Evolutionary conservation across 345 rosid species (phyloP), one percentile per base, ranked within the genome.

Genomic region (Draba incana): DNA sequence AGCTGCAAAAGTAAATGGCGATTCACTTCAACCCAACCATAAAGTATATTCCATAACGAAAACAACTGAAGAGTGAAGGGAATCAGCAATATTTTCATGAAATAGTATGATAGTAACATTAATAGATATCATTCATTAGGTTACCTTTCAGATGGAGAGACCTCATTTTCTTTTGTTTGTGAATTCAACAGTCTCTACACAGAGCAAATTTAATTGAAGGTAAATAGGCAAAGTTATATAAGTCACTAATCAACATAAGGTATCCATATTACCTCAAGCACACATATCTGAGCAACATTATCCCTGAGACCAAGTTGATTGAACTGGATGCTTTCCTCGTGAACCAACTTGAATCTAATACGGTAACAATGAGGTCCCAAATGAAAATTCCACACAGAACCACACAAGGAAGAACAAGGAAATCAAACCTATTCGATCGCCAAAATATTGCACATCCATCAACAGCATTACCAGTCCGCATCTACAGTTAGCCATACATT

Each of bases 401-500:
- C 13, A 68, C 30, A 20, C 10, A 52, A 57, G 56, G 61, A 72
- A 73, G 42, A 37, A 39, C 14, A 68, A 68, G 46, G 51, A 14
- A 68, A 57, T 6, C 61, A 37, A 62, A 88, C 99, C 92, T 88
- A 50, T 91, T 87, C 15, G 84, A 71, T 77, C 83, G 88, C 99
- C 99, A 94, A 83, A 94, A 94, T 53, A 91, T 75, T 64, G 99
- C 97, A 86, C 99, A 94, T 27, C 99, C 99, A 75, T 94, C 99
- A 79, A 91, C 64, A 23, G 99, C 91, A 55, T 73, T 81, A 60
- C 97, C 97, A 38, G 97, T 94, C 68, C 99, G 86, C 99, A 94
- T 91, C 99, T 94, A 80, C 69, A 53, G 52, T 75, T 68, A 75
- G 14, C 59, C 62, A 6, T 28, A 61, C 45, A 27, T 13, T n/a